phyloP scores from a whole-genome alignment of 2,329 filamentous ascomycete species.

The Fusarium sp. region DNA sequence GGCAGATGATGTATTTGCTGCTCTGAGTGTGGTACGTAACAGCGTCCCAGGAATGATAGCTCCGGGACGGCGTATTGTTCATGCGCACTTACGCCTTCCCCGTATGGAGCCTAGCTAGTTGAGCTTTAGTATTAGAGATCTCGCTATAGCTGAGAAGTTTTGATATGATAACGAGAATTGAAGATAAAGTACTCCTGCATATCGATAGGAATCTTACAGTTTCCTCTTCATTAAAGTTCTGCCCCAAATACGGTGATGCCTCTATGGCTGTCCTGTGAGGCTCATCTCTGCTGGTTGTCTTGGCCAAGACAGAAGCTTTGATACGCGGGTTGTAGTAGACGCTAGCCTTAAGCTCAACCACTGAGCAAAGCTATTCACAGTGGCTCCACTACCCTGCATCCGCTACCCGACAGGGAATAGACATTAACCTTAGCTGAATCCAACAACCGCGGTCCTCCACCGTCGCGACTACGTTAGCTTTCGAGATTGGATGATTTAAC shows the following conservation, averaged over 20 bases:
- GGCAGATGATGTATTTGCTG: conserved; percentile 40
- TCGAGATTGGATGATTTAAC: conserved; percentile 43
- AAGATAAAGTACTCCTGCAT: background rate
- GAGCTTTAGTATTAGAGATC: conserved; percentile 12
- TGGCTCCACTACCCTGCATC: conserved; percentile 38
- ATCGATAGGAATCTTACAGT: background rate
- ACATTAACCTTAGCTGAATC: conserved; percentile 11
- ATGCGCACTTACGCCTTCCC: conserved; percentile 39
- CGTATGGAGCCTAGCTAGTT: conserved; percentile 15
- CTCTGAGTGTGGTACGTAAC: conserved; percentile 32
- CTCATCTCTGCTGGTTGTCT: background rate
- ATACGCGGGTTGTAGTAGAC: conserved; percentile 14
- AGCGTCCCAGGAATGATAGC: conserved; percentile 30
- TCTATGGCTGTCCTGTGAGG: background rate
- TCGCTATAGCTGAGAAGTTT: background rate
- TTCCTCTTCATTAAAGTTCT: background rate
- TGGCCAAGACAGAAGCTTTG: conserved; percentile 1
- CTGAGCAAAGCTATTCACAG: conserved; percentile 21
- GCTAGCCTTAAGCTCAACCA: conserved; percentile 18
- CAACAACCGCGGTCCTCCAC: conserved; percentile 29
- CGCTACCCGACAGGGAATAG: conserved; percentile 35
- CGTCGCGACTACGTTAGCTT: conserved; percentile 31
- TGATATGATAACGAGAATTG: background rate
- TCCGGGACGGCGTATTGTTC: conserved; percentile 47
- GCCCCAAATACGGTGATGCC: background rate